Conservation (phyloP, 345 rosid genomes). For the Syzygium jambos region DNA sequence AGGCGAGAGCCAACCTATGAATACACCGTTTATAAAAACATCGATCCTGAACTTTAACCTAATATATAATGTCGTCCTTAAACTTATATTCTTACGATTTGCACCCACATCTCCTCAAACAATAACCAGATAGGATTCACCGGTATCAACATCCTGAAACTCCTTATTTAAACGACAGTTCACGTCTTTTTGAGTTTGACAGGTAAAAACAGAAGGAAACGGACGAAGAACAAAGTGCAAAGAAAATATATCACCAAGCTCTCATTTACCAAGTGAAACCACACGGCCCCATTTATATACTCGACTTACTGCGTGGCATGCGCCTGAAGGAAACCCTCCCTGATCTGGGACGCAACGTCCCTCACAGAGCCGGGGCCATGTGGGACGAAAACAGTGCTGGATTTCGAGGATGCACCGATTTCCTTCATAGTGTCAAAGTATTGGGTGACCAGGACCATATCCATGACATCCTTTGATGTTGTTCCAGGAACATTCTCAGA, state of each 20-base stretch:
- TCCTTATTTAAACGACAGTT: neutral
- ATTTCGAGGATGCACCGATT: conserved; percentile 54
- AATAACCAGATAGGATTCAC: neutral
- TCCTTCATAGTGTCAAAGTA: conserved; percentile 77
- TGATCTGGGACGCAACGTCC: conserved; percentile 55
- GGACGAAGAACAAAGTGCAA: neutral
- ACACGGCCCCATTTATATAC: neutral
- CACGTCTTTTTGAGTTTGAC: neutral
- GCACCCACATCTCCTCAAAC: neutral
- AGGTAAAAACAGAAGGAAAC: neutral
- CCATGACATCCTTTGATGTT: conserved; percentile 67
- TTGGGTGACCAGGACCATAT: conserved; percentile 72
- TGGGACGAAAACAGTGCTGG: conserved; percentile 60
- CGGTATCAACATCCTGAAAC: neutral
- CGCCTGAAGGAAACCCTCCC: conserved; percentile 69
- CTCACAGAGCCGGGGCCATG: conserved; percentile 70
- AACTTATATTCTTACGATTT: no score
- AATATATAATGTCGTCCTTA: no score
- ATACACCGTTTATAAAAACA: no score
- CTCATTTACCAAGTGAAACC: neutral
- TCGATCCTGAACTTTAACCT: no score
- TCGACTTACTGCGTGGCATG: conserved; percentile 4
- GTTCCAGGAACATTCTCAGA: conserved; percentile 68
- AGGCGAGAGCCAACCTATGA: no score
- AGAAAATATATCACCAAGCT: neutral